Evolutionary conservation across 306 rosid species (phyloP), one percentile per base, ranked within the genome.

Genomic region (Cucurbita maxima): DNA sequence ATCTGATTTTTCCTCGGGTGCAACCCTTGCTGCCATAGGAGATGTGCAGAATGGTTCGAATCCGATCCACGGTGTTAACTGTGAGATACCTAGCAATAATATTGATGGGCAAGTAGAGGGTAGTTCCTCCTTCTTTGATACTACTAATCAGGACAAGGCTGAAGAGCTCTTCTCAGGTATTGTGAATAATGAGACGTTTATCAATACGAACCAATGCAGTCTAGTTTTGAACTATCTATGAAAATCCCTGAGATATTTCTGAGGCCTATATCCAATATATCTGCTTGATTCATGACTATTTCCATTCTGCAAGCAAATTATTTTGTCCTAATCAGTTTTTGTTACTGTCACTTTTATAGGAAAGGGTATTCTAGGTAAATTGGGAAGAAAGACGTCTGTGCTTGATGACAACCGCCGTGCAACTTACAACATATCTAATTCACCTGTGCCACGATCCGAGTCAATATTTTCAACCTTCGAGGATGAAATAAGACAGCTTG

Each of bases 1-100:
- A 67, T 95, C 96, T 74, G 97, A 91, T 84, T 91, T 91, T 78
- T 88, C 91, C 69, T 84, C 99, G 1, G 99, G 97, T 55, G 97
- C 96, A 60, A 91, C 99, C 58, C 92, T 88, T 81, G 96, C 97
- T 53, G 85, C 89, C 10, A 56, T 79, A 14, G 92, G 82, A 54
- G 96, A 89, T 70, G 82, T 88, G 53, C 90, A 73, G 68, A 89
- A 87, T 22, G 55, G 77, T 77, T 80, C 90, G 77, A 81, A 78
- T 76, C 86, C 83, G 72, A 81, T 79, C 58, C 91, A 81, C 68
- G 92, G 88, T 50, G 85, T 80, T 64, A 67, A 74, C 68, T 83
- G 57, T 62, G 99, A 91, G 87, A 82, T 85, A 81, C 90, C 91
- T 76, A 77, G 83, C 79, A 85, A 82, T 76, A 71, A 82, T 76